A percentile compares a stretch with the other conserved stretches of the same genome.
Evolutionary conservation across 1,284 basidiomycete species (phyloP).

Genomic region (Sporisorium graminicola): DNA sequence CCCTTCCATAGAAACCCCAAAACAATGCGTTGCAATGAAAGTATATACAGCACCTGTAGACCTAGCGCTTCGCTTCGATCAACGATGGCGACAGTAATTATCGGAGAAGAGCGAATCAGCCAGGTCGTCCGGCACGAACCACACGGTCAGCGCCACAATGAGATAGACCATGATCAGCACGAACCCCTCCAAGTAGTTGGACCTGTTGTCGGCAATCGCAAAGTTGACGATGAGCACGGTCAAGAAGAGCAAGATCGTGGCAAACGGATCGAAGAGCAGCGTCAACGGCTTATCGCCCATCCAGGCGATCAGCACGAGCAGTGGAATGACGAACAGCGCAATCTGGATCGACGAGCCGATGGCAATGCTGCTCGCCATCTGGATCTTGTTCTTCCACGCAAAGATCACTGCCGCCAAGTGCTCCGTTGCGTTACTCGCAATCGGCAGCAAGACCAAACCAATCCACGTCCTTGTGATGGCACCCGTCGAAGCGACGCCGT

Average conservation of each 20-base stretch:
- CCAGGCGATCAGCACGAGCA: constrained; percentile 64
- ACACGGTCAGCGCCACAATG: constrained; percentile 54
- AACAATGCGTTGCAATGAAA: not conserved
- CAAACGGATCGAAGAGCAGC: constrained; percentile 62
- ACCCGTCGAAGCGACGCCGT: constrained; percentile 49
- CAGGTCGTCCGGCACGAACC: constrained; percentile 51
- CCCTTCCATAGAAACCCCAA: not conserved
- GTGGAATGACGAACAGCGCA: constrained; percentile 60
- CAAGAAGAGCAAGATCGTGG: constrained; percentile 60
- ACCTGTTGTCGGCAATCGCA: constrained; percentile 57
- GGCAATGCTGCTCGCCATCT: constrained; percentile 58
- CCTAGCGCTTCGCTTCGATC: not conserved
- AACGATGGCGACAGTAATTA: constrained; percentile 24
- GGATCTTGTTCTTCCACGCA: constrained; percentile 63
- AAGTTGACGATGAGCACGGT: constrained; percentile 60
- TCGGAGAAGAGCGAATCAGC: constrained; percentile 45
- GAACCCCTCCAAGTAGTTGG: constrained; percentile 61
- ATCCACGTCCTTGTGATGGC: constrained; percentile 56
- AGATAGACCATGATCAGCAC: constrained; percentile 61
- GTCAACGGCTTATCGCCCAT: constrained; percentile 58
- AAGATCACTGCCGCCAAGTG: constrained; percentile 60
- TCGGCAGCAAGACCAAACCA: constrained; percentile 59
- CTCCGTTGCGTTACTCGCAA: constrained; percentile 60
- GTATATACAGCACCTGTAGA: constrained; percentile 5
- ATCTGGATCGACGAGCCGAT: constrained; percentile 65